Percentiles rank a stretch among this genome's conserved stretches.
phyloP scores from a whole-genome alignment of 257 asterid species.

The Linderniella brevidens region DNA sequence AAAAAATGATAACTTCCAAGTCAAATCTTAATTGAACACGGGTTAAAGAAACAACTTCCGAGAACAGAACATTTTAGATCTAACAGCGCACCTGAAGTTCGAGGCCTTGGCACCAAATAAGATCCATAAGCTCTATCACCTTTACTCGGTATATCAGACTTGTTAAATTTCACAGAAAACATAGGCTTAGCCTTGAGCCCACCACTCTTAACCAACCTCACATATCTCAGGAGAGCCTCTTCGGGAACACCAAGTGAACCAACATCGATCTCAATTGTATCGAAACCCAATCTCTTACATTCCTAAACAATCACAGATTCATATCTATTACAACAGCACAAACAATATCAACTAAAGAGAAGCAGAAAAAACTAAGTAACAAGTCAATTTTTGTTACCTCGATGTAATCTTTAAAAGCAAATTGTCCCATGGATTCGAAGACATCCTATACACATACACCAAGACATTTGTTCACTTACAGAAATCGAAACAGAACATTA shows the following conservation, averaged over 20 bases:
- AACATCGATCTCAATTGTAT: constrained; percentile 70
- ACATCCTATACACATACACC: constrained; percentile 32
- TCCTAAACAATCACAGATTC: constrained; percentile 24
- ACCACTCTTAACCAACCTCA: constrained; percentile 60
- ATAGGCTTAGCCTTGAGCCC: constrained; percentile 77
- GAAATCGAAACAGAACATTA: neutral
- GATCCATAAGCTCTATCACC: constrained; percentile 70
- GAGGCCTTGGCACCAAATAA: constrained; percentile 46
- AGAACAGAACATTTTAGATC: neutral
- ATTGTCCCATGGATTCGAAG: constrained; percentile 71
- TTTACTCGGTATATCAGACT: constrained; percentile 53
- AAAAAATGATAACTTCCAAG: too few species aligned
- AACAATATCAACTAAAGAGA: too few species aligned
- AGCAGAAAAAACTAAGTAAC: neutral
- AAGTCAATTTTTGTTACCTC: constrained; percentile 24
- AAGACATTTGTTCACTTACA: neutral
- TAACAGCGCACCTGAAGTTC: constrained; percentile 42
- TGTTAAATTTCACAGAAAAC: constrained; percentile 60
- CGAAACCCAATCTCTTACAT: constrained; percentile 77
- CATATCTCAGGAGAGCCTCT: constrained; percentile 75
- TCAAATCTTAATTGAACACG: too few species aligned
- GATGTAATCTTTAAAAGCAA: constrained; percentile 51
- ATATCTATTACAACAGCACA: too few species aligned
- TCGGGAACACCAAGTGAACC: constrained; percentile 73
- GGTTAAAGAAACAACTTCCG: too few species aligned